These are phyloP conservation scores for Trichopus zeylanicus DNA, from an alignment of 116 monocot genomes.

Conservation along the genomic window DNA sequence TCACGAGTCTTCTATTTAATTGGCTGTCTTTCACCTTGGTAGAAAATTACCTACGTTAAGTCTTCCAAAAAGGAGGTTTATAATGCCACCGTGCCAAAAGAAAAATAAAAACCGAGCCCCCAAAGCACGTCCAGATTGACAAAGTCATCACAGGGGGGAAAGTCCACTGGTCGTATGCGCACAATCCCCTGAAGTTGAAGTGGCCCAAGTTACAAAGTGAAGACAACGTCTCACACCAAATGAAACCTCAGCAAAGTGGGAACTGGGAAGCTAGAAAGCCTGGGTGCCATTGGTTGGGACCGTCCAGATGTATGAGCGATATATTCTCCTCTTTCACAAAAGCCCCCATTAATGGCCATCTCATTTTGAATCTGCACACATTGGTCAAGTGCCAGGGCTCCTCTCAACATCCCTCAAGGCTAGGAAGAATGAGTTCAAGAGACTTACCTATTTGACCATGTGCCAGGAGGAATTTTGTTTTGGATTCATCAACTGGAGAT, in stretches of 20 bases:
- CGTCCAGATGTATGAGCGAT: constrained; percentile 55
- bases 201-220: too few species aligned
- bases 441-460: constrained; percentile 57
- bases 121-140: too few species aligned
- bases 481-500: constrained; percentile 56
- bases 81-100: too few species aligned
- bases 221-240: too few species aligned
- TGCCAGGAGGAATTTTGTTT: constrained; percentile 49
- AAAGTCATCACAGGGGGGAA: too few species aligned
- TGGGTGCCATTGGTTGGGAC: constrained; percentile 54
- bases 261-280: too few species aligned
- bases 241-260: background rate
- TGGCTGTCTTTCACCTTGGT: background rate
- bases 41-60: too few species aligned
- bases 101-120: too few species aligned
- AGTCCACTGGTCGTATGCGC: too few species aligned
- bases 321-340: constrained; percentile 77
- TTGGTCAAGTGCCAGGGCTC: constrained; percentile 50
- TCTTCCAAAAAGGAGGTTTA: too few species aligned
- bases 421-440: constrained; percentile 54
- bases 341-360: constrained; percentile 63
- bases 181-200: too few species aligned
- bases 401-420: constrained; percentile 52
- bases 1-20: too few species aligned
- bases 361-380: constrained; percentile 51